Base-by-base conservation (phyloP, 202 grass and related monocot genomes). In the Setaria viridis region DNA sequence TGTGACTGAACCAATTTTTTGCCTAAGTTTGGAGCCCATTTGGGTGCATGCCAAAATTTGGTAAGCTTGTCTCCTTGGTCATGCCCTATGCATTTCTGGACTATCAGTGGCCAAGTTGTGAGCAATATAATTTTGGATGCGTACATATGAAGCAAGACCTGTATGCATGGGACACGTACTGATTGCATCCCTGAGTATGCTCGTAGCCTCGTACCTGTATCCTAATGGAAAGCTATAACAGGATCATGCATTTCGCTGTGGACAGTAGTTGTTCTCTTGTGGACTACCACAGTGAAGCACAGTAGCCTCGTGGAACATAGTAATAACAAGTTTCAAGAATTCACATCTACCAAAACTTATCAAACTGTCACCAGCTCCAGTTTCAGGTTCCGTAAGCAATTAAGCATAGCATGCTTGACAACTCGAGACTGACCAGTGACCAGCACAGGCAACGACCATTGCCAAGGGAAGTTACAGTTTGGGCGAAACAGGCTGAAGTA, bases 101-200 rank as follows among this genome's bases (percentile, higher is more conserved):
- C 69, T 51, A 17, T 72, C 25, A 25, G 13, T 8, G 62, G 62
- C 13, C 7, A 66, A 66, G 6, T 35, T 66, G 33, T 49, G 21
- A n/a, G 68, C 67, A 29, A 25, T 6, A 0, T 33, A 71, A 71
- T 14, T 46, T 47, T 29, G 68, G 68, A 30, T 19, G 12, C 4
- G 47, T 30, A 32, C 70, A 17, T 29, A 51, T 32, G 21, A 9
- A 30, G 11, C 6, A 33, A 30, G 30, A 53, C 29, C 47, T 73
- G 21, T 30, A 79, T 37, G 64, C 42, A 62, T 50, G 57, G n/a
- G 4, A 7, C 4, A 4, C 7, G 41, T 16, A 63, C 66, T 25
- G 25, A 25, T 25, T 68, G 49, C 34, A 86, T 32, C 46, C 74
- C 68, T 64, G 3, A 55, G 45, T 68, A 55, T 72, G 67, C 6